phyloP scores from a whole-genome alignment of 495 filamentous ascomycete genomes.

The Penicillium fimorum region DNA sequence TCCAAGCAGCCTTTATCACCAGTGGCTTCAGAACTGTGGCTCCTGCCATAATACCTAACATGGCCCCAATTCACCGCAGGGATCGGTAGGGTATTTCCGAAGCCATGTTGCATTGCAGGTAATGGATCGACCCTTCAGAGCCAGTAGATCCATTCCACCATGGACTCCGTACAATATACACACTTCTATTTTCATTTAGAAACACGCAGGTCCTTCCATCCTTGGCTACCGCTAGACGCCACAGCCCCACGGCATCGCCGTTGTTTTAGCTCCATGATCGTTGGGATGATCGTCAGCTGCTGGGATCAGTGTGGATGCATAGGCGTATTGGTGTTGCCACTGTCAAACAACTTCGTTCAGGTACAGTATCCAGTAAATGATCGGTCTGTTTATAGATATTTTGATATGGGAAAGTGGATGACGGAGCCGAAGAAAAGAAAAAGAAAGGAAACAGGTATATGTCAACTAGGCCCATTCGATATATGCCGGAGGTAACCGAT shows the following conservation, averaged over 20 bases:
- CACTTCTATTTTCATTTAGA: not conserved
- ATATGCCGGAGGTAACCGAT: not conserved
- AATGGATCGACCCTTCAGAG: not conserved
- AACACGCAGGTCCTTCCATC: not conserved
- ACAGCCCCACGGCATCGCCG: slow-evolving; percentile 14
- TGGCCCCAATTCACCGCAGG: not conserved
- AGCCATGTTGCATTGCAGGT: not conserved
- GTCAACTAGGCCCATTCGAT: not conserved
- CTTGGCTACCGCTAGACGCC: slow-evolving; percentile 11
- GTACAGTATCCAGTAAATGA: not conserved
- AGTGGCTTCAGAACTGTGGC: not conserved
- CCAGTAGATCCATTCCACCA: not conserved
- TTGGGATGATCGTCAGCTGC: slow-evolving; percentile 6
- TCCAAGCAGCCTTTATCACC: too few species aligned
- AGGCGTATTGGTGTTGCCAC: slow-evolving; percentile 18
- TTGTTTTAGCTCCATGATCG: not conserved
- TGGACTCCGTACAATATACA: not conserved
- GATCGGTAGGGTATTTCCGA: not conserved
- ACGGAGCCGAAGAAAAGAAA: slow-evolving; percentile 9
- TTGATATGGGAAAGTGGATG: not conserved
- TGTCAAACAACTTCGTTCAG: slow-evolving; percentile 12
- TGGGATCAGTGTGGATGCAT: slow-evolving; percentile 5
- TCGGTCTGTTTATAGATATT: not conserved
- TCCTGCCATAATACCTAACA: not conserved
- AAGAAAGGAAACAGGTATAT: not conserved